phyloP scores from a whole-genome alignment of 345 rosid species.

The Lepidium aucheri region DNA sequence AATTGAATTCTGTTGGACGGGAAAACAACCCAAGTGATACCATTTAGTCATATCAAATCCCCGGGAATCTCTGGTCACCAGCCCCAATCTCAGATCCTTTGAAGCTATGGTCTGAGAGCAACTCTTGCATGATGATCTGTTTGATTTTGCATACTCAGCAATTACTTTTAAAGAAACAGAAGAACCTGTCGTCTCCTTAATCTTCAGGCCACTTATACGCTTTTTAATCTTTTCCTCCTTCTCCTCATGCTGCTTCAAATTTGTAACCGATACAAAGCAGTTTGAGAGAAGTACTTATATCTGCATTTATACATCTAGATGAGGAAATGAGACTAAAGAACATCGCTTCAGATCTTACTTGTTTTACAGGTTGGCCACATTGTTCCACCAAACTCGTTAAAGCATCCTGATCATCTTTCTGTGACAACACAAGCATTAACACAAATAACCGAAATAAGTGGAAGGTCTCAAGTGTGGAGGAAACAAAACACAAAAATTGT shows the following conservation, averaged over 20 bases:
- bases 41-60: slow-evolving; percentile 67
- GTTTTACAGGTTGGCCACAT: slow-evolving; percentile 11
- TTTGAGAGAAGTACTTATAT: background rate
- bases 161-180: slow-evolving; percentile 18
- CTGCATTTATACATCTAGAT: background rate
- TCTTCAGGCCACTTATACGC: background rate
- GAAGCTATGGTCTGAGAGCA: slow-evolving; percentile 51
- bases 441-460: background rate
- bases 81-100: slow-evolving; percentile 51
- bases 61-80: slow-evolving; percentile 49
- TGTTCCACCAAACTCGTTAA: slow-evolving; percentile 17
- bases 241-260: background rate
- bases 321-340: background rate
- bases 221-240: background rate
- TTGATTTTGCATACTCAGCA: slow-evolving; percentile 79
- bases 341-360: background rate
- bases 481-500: no score
- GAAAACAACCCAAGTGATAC: slow-evolving; percentile 66
- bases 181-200: background rate
- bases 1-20: slow-evolving; percentile 17
- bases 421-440: background rate
- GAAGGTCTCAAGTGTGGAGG: background rate
- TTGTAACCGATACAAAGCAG: background rate
- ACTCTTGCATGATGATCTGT: slow-evolving; percentile 67
- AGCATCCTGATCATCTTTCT: slow-evolving; percentile 31